Base-by-base conservation (phyloP, 768 basidiomycete genomes). In the Gautieria morchelliformis region DNA sequence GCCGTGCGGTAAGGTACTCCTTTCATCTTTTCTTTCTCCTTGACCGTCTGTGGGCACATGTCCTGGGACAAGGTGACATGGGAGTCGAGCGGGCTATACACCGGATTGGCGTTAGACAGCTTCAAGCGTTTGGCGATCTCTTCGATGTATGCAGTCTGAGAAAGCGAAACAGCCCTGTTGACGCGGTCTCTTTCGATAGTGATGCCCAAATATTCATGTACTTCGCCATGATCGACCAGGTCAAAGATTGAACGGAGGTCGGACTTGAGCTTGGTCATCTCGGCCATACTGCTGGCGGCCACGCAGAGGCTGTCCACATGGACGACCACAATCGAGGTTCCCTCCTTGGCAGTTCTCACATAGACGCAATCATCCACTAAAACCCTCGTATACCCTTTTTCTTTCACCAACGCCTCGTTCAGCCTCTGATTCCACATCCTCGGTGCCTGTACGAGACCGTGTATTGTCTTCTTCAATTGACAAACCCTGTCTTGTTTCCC, bases 71-170 rank as follows among this genome's bases (percentile, higher is more conserved):
- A 27, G 4, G 14, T n/a, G 27, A 52, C n/a, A 3, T 37, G 10
- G 14, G 65, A 58, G 32, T 72, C 71, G 66, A 74, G 69, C 0
- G 70, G 71, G 0, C 64, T 69, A 0, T 58, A 56, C 42, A 70
- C 59, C 0, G 67, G 62, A 9, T 68, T 64, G 9, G 61, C 39
- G 0, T 67, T 58, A 0, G 60, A 53, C 24, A 72, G 65, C 7
- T 63, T 61, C 56, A 72, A 73, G 2, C 61, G 61, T 0, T 30
- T 12, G 39, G 74, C 47, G 50, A 74, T 65, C 0, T 52, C 46
- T 5, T 69, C 61, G 41, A 74, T 64, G 58, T 74, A 77, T 0
- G 64, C 44, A 11, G 40, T 42, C 56, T 75, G 61, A 0, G 63
- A 60, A 4, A 71, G 60, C 0, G 53, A 22, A 39, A 63, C 51